These are phyloP conservation scores for Aphanoascus verrucosus DNA, from an alignment of 2,329 filamentous ascomycete species.

Conservation along the genomic window DNA sequence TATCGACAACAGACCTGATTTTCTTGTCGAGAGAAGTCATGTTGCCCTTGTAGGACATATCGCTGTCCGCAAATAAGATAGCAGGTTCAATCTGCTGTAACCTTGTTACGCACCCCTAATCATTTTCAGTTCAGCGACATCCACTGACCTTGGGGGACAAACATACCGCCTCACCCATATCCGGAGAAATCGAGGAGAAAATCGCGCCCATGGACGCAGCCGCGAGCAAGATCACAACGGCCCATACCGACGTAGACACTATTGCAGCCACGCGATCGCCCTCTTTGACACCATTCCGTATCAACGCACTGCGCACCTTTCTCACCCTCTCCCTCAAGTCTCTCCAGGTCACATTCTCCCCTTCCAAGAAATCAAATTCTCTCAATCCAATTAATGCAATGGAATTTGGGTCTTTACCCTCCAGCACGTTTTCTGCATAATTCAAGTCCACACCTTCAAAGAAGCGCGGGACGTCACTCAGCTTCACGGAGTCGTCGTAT, in stretches of 20 bases:
- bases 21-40: constrained; percentile 25
- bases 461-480: constrained; percentile 32
- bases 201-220: constrained; percentile 35
- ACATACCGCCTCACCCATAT: constrained; percentile 31
- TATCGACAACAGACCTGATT: constrained; percentile 24
- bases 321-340: constrained; percentile 32
- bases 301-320: constrained; percentile 29
- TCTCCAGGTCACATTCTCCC: constrained; percentile 32
- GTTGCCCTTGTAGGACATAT: constrained; percentile 34
- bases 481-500: constrained; percentile 29
- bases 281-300: constrained; percentile 29
- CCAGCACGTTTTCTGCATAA: constrained; percentile 35
- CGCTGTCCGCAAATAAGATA: constrained; percentile 34
- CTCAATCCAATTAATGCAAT: constrained; percentile 33
- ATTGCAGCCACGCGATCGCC: constrained; percentile 33
- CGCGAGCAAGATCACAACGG: constrained; percentile 35
- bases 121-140: background rate
- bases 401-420: constrained; percentile 26
- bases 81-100: constrained; percentile 33
- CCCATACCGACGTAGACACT: constrained; percentile 36
- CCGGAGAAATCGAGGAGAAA: constrained; percentile 37
- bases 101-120: constrained; percentile 26
- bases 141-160: background rate
- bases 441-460: constrained; percentile 31
- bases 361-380: constrained; percentile 29